Base-by-base conservation (phyloP, 768 basidiomycete genomes). In the Hortiboletus campestris region DNA sequence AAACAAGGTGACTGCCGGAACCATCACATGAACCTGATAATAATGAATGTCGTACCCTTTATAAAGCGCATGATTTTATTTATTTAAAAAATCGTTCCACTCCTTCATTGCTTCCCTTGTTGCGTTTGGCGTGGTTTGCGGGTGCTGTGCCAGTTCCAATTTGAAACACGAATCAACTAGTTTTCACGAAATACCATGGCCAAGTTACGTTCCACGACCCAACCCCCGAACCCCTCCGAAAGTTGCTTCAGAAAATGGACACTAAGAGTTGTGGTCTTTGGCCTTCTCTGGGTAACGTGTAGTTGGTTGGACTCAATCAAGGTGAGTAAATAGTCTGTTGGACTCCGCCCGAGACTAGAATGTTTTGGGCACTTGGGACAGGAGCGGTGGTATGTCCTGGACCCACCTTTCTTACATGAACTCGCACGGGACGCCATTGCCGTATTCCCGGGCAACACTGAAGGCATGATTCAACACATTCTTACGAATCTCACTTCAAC, bases 351-450 rank as follows among this genome's bases (percentile, higher is more conserved):
- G 40, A 3, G 13, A 46, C 47, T 59, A 16, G 17, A 51, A 40
- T 14, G 29, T 22, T 43, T 17, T 14, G 20, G 8, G 10, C 9
- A 17, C 25, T 46, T 40, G 39, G 13, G 19, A 34, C 57, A 95
- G 94, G 79, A 88, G 45, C 84, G 84, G 53, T 98, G 88, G 84
- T 98, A 96, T 71, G 84, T 94, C 54, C 82, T 98, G 56, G 84
- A 92, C 65, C 90, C 88, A 2, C 72, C 74, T 4, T 74, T 74
- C 46, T 75, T 98, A 16, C 89, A 95, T 67, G 75, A 83, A 58
- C 82, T 97, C 34, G 83, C 88, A 13, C 77, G 84, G 66, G 79
- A 82, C 10, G 91, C 95, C 46, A 82, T 98, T 69, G 80, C 80
- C 16, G 70, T 79, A 3, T 78, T 84, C 12, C 82, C 83, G 0